A percentile compares a stretch with the other conserved stretches of the same genome.
Evolutionary conservation across 2,329 filamentous ascomycete genomes (phyloP).

Genomic region (Fusarium sp.): DNA sequence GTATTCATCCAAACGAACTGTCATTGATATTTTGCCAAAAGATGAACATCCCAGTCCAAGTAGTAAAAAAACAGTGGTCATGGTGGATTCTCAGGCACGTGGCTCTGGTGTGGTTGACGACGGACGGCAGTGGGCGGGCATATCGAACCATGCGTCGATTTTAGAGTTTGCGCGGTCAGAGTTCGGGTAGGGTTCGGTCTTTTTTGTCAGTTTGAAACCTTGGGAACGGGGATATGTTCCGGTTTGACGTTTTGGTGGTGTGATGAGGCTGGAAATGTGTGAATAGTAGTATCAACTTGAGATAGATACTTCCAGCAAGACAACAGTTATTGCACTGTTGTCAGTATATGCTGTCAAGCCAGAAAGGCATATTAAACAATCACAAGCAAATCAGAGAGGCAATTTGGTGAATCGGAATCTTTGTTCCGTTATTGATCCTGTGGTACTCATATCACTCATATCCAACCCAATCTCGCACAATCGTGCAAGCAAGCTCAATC

Average conservation of each 20-base stretch:
- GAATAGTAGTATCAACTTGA: not conserved
- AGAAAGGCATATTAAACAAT: not conserved
- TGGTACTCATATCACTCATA: constrained; percentile 44
- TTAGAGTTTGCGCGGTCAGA: not conserved
- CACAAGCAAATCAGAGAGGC: not conserved
- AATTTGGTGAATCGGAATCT: constrained; percentile 30
- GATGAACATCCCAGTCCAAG: not conserved
- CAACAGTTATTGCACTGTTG: not conserved
- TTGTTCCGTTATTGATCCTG: constrained; percentile 42
- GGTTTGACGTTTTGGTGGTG: not conserved
- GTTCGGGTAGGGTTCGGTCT: not conserved
- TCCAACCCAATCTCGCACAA: constrained; percentile 37
- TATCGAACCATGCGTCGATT: constrained; percentile 1
- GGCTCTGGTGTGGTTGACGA: not conserved
- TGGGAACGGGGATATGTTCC: not conserved
- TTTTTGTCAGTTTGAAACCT: not conserved
- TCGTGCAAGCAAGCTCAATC: constrained; percentile 36
- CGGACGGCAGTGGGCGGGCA: not conserved
- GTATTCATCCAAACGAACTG: not conserved
- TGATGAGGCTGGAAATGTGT: not conserved
- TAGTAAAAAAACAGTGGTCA: not conserved
- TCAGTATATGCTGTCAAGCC: not conserved
- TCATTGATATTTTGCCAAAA: not conserved
- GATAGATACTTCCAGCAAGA: not conserved
- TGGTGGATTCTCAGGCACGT: not conserved